These are phyloP conservation scores for Bolboschoenus planiculmis DNA, from an alignment of 176 grass and related monocot species.

Conservation along the genomic window DNA sequence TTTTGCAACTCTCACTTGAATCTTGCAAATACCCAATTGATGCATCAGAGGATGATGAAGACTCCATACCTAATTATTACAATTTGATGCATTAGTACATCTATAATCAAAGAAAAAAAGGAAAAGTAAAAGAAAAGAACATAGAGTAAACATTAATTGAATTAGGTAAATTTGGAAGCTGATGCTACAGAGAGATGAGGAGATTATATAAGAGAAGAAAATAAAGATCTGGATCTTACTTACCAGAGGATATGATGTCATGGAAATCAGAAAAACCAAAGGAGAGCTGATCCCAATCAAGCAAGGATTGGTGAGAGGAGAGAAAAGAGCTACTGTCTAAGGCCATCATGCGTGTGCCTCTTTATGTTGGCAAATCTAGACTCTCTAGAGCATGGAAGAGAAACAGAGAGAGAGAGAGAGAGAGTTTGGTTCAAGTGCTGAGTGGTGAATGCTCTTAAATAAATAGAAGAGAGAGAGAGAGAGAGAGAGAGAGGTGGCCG, in stretches of 20 bases:
- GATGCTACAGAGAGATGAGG: background rate
- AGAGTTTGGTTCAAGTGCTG: background rate
- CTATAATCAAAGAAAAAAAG: too few species aligned
- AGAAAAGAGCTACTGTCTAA: slow-evolving; percentile 7
- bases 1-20: slow-evolving; percentile 38
- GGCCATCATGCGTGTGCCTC: background rate
- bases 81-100: too few species aligned
- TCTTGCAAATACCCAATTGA: slow-evolving; percentile 59
- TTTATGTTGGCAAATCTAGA: background rate
- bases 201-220: slow-evolving; percentile 3
- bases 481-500: background rate
- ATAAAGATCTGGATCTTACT: background rate
- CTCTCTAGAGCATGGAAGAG: too few species aligned
- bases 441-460: slow-evolving; percentile 17
- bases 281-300: slow-evolving; percentile 22
- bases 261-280: slow-evolving; percentile 12
- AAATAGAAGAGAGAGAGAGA: slow-evolving; percentile 13
- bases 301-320: slow-evolving; percentile 15
- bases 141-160: background rate
- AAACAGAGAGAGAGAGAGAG: background rate
- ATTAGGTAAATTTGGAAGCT: background rate
- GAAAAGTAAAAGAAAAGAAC: background rate
- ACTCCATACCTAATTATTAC: slow-evolving; percentile 41
- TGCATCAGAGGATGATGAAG: slow-evolving; percentile 44
- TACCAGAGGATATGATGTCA: slow-evolving; percentile 16